Percentiles rank a stretch among this genome's conserved stretches.
These are phyloP conservation scores for Phialophora expanda DNA, from an alignment of 2,329 filamentous ascomycete species.

Conservation along the genomic window DNA sequence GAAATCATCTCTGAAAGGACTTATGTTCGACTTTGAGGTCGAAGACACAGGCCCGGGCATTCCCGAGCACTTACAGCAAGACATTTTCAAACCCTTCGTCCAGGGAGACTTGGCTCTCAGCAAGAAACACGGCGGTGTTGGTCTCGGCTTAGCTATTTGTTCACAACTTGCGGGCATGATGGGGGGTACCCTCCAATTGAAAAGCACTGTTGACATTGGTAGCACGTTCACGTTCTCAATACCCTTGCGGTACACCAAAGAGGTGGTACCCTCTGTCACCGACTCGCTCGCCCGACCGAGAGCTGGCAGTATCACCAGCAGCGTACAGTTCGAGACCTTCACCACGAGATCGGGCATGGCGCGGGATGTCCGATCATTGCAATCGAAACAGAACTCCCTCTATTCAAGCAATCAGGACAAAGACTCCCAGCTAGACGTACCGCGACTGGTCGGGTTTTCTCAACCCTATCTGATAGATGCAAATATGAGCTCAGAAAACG, in stretches of 20 bases:
- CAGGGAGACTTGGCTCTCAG: slow-evolving; percentile 85
- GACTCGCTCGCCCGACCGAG: slow-evolving; percentile 29
- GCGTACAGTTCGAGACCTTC: slow-evolving; percentile 26
- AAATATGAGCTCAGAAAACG: slow-evolving; percentile 13
- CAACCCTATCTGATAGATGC: slow-evolving; percentile 63
- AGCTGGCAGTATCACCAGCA: slow-evolving; percentile 20
- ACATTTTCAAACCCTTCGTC: slow-evolving; percentile 90
- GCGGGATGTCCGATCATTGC: slow-evolving; percentile 17
- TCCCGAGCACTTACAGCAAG: slow-evolving; percentile 72
- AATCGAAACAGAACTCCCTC: slow-evolving; percentile 18
- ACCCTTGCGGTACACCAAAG: slow-evolving; percentile 75
- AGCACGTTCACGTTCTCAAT: slow-evolving; percentile 82
- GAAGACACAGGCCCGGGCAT: slow-evolving; percentile 87
- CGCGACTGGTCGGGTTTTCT: slow-evolving; percentile 79
- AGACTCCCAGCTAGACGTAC: slow-evolving; percentile 53
- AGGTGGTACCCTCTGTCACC: slow-evolving; percentile 56
- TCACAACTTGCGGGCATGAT: slow-evolving; percentile 85
- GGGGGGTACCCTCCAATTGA: slow-evolving; percentile 74
- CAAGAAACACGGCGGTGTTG: slow-evolving; percentile 87
- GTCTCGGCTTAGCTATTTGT: slow-evolving; percentile 84
- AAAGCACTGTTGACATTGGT: slow-evolving; percentile 73
- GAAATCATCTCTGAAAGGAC: slow-evolving; percentile 65
- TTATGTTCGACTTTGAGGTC: slow-evolving; percentile 84
- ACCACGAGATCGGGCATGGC: slow-evolving; percentile 19
- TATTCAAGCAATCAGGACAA: slow-evolving; percentile 18